Conservation (phyloP, 768 basidiomycete species). For the Hygrocybe coccinea region DNA sequence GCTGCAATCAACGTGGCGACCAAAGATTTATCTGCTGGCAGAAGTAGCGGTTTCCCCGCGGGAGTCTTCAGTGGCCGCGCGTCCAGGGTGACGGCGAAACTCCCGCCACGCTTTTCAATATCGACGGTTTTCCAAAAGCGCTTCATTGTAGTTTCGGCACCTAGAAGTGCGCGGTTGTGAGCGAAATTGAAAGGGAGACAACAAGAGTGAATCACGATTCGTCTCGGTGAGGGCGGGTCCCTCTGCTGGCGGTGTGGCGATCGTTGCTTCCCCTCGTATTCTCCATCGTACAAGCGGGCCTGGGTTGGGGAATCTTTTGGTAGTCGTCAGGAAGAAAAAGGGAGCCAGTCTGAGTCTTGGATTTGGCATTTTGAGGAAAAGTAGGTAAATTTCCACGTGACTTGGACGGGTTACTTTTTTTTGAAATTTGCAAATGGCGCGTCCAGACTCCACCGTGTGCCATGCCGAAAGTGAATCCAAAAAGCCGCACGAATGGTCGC, state of each 20-base stretch:
- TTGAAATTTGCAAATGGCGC: neutral
- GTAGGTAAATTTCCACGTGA: neutral
- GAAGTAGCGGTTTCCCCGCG: slow-evolving; percentile 62
- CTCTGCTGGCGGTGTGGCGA: slow-evolving; percentile 22
- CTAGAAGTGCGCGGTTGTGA: slow-evolving; percentile 35
- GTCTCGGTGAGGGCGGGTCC: slow-evolving; percentile 53
- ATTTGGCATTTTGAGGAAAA: neutral
- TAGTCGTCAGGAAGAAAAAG: neutral
- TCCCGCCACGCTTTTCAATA: slow-evolving; percentile 53
- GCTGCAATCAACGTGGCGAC: slow-evolving; percentile 83
- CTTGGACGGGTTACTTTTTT: neutral
- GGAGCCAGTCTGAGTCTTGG: neutral
- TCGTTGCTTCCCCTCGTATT: neutral
- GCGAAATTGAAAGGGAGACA: slow-evolving; percentile 1
- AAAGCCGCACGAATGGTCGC: neutral
- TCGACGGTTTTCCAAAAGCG: slow-evolving; percentile 95
- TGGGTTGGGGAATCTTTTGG: neutral
- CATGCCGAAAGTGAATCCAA: neutral
- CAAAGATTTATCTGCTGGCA: slow-evolving; percentile 67
- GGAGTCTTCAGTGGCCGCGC: slow-evolving; percentile 85
- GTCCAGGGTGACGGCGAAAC: slow-evolving; percentile 69
- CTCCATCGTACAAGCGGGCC: neutral
- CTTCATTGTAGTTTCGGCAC: slow-evolving; percentile 79
- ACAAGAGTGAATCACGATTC: slow-evolving; percentile 44
- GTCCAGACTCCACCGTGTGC: neutral